Evolutionary conservation across 2,329 filamentous ascomycete genomes (phyloP).

Genomic region (Tolypocladium cylindrosporum): DNA sequence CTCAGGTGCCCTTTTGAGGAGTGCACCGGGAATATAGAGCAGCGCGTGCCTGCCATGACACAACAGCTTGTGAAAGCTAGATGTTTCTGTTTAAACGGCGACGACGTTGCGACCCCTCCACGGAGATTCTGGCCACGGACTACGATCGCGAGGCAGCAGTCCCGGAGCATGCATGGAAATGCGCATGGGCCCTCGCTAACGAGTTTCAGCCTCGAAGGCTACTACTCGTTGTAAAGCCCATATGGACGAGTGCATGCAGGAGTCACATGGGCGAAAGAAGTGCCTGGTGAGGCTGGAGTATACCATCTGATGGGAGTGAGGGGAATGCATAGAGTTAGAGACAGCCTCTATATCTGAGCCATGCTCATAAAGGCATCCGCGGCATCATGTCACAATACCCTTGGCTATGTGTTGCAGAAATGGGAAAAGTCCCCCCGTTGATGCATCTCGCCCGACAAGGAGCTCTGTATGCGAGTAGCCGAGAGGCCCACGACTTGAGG

Average conservation of each 20-base stretch:
- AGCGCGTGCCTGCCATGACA: not conserved
- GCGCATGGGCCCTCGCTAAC: not conserved
- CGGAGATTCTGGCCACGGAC: not conserved
- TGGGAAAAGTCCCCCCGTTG: not conserved
- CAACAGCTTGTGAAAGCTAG: not conserved
- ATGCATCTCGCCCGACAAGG: not conserved
- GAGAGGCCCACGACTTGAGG: not conserved
- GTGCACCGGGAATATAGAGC: not conserved
- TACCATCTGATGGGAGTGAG: not conserved
- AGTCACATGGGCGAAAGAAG: not conserved
- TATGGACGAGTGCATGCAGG: not conserved
- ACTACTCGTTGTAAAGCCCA: not conserved
- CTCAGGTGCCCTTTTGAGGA: slow-evolving; percentile 37
- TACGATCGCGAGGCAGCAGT: too few species aligned
- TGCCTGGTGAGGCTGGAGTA: not conserved
- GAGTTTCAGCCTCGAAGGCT: not conserved
- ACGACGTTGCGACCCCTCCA: not conserved
- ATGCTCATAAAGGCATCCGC: not conserved
- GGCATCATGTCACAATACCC: not conserved
- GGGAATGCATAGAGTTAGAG: not conserved
- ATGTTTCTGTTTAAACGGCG: not conserved
- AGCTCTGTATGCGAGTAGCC: not conserved
- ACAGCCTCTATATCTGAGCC: too few species aligned
- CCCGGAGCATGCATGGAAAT: not conserved
- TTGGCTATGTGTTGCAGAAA: not conserved